phyloP scores from a whole-genome alignment of 257 asterid species.

The Solanum piurae region DNA sequence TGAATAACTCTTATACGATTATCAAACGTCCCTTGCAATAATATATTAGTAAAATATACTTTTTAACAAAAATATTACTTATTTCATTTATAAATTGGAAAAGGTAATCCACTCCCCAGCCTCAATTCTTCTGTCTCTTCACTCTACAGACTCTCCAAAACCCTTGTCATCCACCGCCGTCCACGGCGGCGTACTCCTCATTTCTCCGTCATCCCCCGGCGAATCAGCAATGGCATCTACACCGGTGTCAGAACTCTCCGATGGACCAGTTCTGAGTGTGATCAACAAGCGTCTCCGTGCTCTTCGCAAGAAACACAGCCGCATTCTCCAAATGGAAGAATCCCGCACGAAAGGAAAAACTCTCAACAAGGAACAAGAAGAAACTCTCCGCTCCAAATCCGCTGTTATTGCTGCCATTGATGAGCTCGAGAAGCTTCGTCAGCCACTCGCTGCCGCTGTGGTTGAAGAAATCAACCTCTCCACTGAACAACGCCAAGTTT shows the following conservation, averaged over 20 bases:
- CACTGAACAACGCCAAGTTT: background rate
- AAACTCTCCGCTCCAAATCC: slow-evolving; percentile 63
- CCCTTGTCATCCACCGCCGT: background rate
- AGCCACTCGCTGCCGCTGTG: slow-evolving; percentile 52
- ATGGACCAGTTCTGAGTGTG: slow-evolving; percentile 60
- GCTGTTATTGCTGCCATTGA: slow-evolving; percentile 46
- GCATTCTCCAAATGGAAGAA: slow-evolving; percentile 78
- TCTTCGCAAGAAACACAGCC: slow-evolving; percentile 58
- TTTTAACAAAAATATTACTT: too few species aligned
- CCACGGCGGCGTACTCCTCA: background rate
- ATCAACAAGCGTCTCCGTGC: slow-evolving; percentile 83
- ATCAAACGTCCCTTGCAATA: background rate
- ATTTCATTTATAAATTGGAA: background rate
- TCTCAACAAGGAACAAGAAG: slow-evolving; percentile 78
- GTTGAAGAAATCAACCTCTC: slow-evolving; percentile 53
- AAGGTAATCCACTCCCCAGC: background rate
- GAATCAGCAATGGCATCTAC: background rate
- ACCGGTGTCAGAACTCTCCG: slow-evolving; percentile 39
- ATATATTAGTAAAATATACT: too few species aligned
- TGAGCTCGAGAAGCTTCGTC: slow-evolving; percentile 70
- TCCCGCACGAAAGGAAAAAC: slow-evolving; percentile 47
- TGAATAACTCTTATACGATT: too few species aligned
- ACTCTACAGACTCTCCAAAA: background rate
- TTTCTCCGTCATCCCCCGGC: background rate
- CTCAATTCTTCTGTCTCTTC: background rate